A percentile compares a stretch with the other conserved stretches of the same genome.
Evolutionary conservation across 805 yeast species (phyloP).

Genomic region (Metschnikowia drakensbergensis): DNA sequence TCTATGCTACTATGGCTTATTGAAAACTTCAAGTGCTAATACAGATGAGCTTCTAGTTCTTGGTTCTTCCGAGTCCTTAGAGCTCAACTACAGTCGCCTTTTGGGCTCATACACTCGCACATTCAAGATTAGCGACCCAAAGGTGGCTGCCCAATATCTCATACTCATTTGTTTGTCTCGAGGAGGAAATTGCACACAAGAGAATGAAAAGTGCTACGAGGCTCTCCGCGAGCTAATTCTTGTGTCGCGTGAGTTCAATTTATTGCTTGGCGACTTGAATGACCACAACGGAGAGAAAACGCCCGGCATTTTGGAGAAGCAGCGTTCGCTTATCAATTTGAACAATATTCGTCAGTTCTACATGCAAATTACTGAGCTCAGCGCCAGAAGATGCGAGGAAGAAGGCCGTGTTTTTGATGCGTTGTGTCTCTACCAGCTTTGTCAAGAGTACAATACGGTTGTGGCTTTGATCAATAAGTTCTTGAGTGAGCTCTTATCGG

Average conservation of each 20-base stretch:
- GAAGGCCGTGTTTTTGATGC: constrained; percentile 89
- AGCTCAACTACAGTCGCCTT: constrained; percentile 54
- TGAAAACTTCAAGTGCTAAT: constrained; percentile 44
- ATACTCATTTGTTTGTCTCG: constrained; percentile 57
- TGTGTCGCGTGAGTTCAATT: constrained; percentile 78
- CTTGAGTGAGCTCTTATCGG: constrained; percentile 71
- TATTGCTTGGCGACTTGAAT: constrained; percentile 78
- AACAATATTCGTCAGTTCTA: constrained; percentile 57
- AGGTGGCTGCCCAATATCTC: constrained; percentile 87
- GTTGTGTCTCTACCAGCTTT: constrained; percentile 75
- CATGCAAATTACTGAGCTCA: constrained; percentile 70
- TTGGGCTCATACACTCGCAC: constrained; percentile 78
- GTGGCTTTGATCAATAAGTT: constrained; percentile 68
- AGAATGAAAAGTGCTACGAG: constrained; percentile 62
- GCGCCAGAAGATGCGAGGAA: constrained; percentile 83
- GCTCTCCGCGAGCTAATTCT: constrained; percentile 80
- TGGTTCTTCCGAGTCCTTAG: constrained; percentile 31
- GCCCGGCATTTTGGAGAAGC: constrained; percentile 81
- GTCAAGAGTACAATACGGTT: constrained; percentile 84
- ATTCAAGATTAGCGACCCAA: constrained; percentile 82
- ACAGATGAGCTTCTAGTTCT: constrained; percentile 36
- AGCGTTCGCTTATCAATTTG: constrained; percentile 62
- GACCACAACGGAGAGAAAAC: constrained; percentile 64
- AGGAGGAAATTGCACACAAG: constrained; percentile 37
- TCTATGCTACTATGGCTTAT: constrained; percentile 65